Evolutionary conservation across 805 yeast species (phyloP), one percentile per base, ranked within the genome.

Genomic region (Candida odintsovae): DNA sequence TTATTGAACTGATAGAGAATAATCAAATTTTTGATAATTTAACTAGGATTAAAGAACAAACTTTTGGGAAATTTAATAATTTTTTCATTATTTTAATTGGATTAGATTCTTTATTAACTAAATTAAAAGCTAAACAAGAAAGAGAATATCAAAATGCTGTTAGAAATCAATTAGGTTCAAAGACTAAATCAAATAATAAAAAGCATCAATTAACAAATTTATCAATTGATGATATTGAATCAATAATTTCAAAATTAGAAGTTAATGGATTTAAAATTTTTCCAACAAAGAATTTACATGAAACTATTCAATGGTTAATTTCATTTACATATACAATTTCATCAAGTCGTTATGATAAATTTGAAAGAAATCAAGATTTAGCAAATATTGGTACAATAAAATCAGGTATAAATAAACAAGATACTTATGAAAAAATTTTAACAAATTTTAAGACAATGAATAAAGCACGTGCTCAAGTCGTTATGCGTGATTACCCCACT

Each of bases 361-460:
- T 64, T 33, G 74, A 78, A 49, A 63, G 88, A 50, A 76, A 79
- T 57, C 68, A 71, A 47, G 75, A 75, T 35, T 69, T 79, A 45
- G 73, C 83, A 1, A 79, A 77, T 51, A 62, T 84, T 9, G 82
- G 82, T 5, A 66, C 62, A 2, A 72, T 82, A 11, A 74, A 69
- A 55, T 78, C 86, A 6, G 86, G 86, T 0, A 63, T 67, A 12
- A 75, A 73, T 53, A 54, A 66, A 4, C 62, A 64, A 21, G 77
- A 76, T 38, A 72, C 80, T 0, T 75, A 71, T 53, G 51, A 70
- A 5, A 75, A 75, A 51, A 71, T 80, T 45, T 51, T 84, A 23
- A 70, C 74, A 43, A 83, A 82, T 47, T 72, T 85, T 51, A 79
- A 77, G 45, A 67, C 72, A 51, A 72, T 84, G 73, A 81, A 86